Conservation (phyloP, 176 grass and related monocot species). For the Hyparrhenia diplandra region DNA sequence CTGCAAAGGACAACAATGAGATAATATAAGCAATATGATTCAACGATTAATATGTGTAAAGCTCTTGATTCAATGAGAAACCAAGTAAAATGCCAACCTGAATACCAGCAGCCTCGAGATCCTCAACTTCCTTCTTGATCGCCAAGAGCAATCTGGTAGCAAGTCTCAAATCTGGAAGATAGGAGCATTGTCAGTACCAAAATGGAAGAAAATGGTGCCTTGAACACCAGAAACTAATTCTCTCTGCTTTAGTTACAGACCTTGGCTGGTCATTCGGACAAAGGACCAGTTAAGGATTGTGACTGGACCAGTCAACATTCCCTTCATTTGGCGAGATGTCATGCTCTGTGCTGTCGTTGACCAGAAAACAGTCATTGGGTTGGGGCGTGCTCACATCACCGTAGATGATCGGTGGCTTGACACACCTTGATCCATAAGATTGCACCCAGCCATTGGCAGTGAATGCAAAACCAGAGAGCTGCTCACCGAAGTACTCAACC, state of each 20-base stretch:
- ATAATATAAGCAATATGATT: neutral
- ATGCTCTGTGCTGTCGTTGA: conserved; percentile 72
- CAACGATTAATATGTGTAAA: neutral
- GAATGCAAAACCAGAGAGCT: conserved; percentile 88
- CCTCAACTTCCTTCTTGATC: conserved; percentile 96
- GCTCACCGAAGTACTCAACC: conserved; percentile 98
- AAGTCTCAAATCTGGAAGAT: conserved; percentile 71
- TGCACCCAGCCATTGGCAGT: conserved; percentile 95
- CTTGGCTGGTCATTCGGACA: conserved; percentile 95
- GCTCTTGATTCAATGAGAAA: neutral
- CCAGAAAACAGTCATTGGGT: conserved; percentile 95
- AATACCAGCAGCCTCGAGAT: conserved; percentile 86
- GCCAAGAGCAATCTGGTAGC: conserved; percentile 97
- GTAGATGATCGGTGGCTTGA: conserved; percentile 96
- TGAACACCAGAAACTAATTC: neutral
- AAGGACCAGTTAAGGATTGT: conserved; percentile 99
- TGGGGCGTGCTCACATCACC: conserved; percentile 93
- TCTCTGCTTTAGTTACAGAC: conserved; percentile 17
- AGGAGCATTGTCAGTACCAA: neutral
- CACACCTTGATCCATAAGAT: conserved; percentile 86
- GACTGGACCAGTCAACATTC: conserved; percentile 90
- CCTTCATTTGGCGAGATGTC: conserved; percentile 95
- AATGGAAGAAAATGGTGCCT: neutral
- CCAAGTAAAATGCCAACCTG: conserved; percentile 39
- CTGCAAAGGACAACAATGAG: conserved; percentile 23